Percentiles rank a stretch among this genome's conserved stretches.
These are phyloP conservation scores for Houttuynia cordata DNA, from an alignment of 164 flowering plant species.

Conservation along the genomic window DNA sequence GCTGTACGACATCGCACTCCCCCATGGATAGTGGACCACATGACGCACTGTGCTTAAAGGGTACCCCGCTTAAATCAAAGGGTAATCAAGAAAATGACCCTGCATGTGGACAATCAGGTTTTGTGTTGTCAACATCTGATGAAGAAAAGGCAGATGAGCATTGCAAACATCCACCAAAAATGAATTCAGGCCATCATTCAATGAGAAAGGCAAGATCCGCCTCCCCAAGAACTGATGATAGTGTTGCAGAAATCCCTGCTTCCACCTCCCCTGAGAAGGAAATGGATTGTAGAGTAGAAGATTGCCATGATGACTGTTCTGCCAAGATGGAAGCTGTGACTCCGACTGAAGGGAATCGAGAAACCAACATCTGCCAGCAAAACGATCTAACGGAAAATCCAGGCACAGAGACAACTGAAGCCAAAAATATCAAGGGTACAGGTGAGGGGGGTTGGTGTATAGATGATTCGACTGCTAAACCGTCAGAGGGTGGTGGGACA, in stretches of 20 bases:
- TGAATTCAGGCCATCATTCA: neutral
- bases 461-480: neutral
- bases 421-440: neutral
- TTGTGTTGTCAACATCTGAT: neutral
- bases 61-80: neutral
- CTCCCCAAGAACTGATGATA: neutral
- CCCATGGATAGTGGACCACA: constrained; percentile 1
- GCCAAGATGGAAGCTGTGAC: neutral
- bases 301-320: neutral
- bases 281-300: neutral
- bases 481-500: neutral
- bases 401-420: neutral
- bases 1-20: constrained; percentile 11
- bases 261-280: neutral
- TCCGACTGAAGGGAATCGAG: neutral
- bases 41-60: neutral
- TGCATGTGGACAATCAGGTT: neutral
- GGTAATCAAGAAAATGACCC: neutral
- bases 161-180: neutral
- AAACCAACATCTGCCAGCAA: neutral
- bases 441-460: neutral
- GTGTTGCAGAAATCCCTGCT: neutral
- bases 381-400: neutral
- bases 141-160: neutral
- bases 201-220: neutral